Conservation (phyloP, 2,329 filamentous ascomycete genomes). For the Diaporthe ilicicola region DNA sequence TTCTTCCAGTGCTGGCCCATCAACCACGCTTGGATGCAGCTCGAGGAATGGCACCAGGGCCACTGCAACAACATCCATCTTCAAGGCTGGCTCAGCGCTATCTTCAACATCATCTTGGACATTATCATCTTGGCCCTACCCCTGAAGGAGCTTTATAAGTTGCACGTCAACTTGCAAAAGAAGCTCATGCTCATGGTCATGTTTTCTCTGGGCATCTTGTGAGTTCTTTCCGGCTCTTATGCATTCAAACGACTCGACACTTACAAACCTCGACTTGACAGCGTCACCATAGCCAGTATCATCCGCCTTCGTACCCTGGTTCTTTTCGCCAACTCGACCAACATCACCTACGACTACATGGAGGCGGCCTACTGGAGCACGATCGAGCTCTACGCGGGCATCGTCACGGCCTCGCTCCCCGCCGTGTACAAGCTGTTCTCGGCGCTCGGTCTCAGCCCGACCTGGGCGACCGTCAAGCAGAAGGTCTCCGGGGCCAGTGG, state of each 20-base stretch:
- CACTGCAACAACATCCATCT: slow-evolving; percentile 16
- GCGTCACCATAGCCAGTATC: slow-evolving; percentile 1
- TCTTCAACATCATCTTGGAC: slow-evolving; percentile 46
- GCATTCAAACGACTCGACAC: neutral
- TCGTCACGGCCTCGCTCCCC: neutral
- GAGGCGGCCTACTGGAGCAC: slow-evolving; percentile 5
- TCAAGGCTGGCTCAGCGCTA: slow-evolving; percentile 30
- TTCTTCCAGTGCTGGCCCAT: slow-evolving; percentile 2
- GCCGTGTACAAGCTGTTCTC: slow-evolving; percentile 15
- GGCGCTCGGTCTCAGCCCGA: neutral
- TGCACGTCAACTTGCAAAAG: slow-evolving; percentile 11
- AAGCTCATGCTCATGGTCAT: slow-evolving; percentile 8
- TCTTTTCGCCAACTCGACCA: slow-evolving; percentile 1
- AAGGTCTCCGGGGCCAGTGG: slow-evolving; percentile 1
- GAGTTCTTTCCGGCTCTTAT: neutral
- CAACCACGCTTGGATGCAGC: slow-evolving; percentile 9
- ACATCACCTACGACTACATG: slow-evolving; percentile 13
- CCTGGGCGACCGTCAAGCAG: neutral
- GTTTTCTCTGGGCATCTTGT: slow-evolving; percentile 14
- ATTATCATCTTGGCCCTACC: slow-evolving; percentile 45
- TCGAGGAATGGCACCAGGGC: slow-evolving; percentile 10
- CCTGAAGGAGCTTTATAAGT: slow-evolving; percentile 34
- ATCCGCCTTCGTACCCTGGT: slow-evolving; percentile 7
- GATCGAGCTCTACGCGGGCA: slow-evolving; percentile 16
- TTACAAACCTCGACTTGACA: neutral